These are phyloP conservation scores for Xylaria digitata DNA, from an alignment of 2,329 filamentous ascomycete genomes.

Conservation along the genomic window DNA sequence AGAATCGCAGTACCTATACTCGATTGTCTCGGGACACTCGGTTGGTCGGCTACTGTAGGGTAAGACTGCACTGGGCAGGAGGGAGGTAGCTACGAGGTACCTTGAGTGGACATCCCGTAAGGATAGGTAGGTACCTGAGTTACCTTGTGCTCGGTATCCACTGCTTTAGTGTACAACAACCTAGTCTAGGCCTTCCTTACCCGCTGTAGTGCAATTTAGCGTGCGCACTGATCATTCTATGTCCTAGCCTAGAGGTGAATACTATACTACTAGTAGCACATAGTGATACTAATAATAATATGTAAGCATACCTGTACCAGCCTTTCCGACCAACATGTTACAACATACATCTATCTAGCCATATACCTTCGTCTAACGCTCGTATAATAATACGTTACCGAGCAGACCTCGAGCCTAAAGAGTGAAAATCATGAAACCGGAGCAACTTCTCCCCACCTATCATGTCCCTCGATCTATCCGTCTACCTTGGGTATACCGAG, in stretches of 20 bases:
- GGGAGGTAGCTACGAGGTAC: too few relatives aligned
- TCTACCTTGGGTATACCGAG: conserved; percentile 16
- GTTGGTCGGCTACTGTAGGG: neutral
- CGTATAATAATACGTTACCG: conserved; percentile 14
- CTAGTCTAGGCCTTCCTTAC: conserved; percentile 6
- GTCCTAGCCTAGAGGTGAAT: too few relatives aligned
- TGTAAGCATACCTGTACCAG: conserved; percentile 4
- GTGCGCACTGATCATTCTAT: conserved; percentile 32
- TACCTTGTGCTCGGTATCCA: too few relatives aligned
- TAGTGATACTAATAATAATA: conserved; percentile 23
- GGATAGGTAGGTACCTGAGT: too few relatives aligned
- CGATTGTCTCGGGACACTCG: too few relatives aligned
- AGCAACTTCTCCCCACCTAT: conserved; percentile 6
- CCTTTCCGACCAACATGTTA: neutral
- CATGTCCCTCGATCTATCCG: neutral
- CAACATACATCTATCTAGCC: neutral
- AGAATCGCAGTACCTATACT: too few relatives aligned
- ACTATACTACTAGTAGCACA: too few relatives aligned
- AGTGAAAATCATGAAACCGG: conserved; percentile 10
- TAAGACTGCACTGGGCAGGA: neutral
- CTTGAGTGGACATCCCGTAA: too few relatives aligned
- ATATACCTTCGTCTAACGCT: neutral
- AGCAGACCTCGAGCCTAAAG: conserved; percentile 6
- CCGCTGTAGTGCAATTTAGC: conserved; percentile 16
- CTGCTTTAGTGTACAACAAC: too few relatives aligned